Base-by-base conservation (phyloP, 495 filamentous ascomycete species). In the Neurospora discreta region DNA sequence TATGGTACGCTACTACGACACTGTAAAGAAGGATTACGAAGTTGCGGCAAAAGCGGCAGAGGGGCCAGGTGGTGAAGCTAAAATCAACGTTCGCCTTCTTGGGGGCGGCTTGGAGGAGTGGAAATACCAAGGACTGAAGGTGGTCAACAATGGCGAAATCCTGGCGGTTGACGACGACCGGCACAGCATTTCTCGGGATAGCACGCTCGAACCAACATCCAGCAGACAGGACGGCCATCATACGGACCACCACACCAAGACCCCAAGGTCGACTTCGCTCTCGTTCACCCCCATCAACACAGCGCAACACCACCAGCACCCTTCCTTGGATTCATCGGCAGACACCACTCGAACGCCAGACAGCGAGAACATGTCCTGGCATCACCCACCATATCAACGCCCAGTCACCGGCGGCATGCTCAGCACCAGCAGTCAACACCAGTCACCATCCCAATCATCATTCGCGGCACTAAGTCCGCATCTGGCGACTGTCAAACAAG, bases 101-200 rank as follows among this genome's bases (percentile, higher is more conserved):
- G 89, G 89, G 15, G 91, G 89, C 65, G 91, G 89, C 2, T 78
- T 92, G 1, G 91, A 92, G 73, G 91, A 94, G 77, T 93, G 91
- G 77, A 90, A 88, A 73, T 80, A 81, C 39, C 73, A 80, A 40
- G 71, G 58, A 0, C 71, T 40, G 71, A 78, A 76, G 60, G 77
- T 85, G 8, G 81, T 81, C 71, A 83, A 84, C 73, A 80, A 84
- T 39, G 82, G 82, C 60, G 75, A 77, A 60, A 78, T 84, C 9
- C 73, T 77, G 20, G 76, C 77, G 23, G 72, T 74, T 15, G 77
- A 80, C 1, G 79, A 80, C 0, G 78, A 81, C 36, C 77, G 79
- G 43, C 74, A 78, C 70, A 73, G 73, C 38, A 76, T 78, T 8
- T 78, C 78, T 33, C 77, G 79, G n/a, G 77, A 77, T 65, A 77